Evolutionary conservation across 2,329 filamentous ascomycete genomes (phyloP).

Genomic region (Grosmannia penicillata): DNA sequence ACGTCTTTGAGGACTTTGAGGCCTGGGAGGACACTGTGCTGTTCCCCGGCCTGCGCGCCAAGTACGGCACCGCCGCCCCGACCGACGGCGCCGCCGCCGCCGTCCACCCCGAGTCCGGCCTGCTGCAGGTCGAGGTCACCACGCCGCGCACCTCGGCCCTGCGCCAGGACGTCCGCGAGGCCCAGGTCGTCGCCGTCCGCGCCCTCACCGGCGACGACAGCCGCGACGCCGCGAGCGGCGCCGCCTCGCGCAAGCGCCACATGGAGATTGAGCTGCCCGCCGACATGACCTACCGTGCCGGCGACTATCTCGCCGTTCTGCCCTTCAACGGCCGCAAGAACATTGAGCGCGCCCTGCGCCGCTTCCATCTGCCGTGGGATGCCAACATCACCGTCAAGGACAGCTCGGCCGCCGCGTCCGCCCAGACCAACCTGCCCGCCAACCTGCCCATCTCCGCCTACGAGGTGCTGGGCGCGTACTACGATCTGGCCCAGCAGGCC

Average conservation of each 20-base stretch:
- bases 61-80: constrained; percentile 16
- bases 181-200: constrained; percentile 37
- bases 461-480: constrained; percentile 52
- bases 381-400: constrained; percentile 42
- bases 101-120: too few species aligned
- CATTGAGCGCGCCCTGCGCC: constrained; percentile 47
- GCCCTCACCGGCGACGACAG: constrained; percentile 24
- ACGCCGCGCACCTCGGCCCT: constrained; percentile 40
- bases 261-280: constrained; percentile 54
- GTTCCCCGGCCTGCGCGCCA: constrained; percentile 33
- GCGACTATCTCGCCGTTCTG: constrained; percentile 63
- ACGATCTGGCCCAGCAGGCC: constrained; percentile 59
- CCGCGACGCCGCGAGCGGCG: constrained; percentile 13
- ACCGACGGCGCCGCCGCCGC: constrained; percentile 16
- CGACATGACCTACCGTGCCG: constrained; percentile 50
- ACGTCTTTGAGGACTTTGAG: constrained; percentile 55
- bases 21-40: constrained; percentile 46
- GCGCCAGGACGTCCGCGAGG: constrained; percentile 49
- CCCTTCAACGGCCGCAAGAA: constrained; percentile 52
- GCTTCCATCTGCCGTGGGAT: constrained; percentile 56
- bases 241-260: constrained; percentile 50
- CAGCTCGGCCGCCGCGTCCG: constrained; percentile 19
- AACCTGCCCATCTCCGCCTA: constrained; percentile 42
- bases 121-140: constrained; percentile 33
- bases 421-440: constrained; percentile 38